Conservation (phyloP, 2,329 filamentous ascomycete genomes). For the Alternaria novae-zelandiae region DNA sequence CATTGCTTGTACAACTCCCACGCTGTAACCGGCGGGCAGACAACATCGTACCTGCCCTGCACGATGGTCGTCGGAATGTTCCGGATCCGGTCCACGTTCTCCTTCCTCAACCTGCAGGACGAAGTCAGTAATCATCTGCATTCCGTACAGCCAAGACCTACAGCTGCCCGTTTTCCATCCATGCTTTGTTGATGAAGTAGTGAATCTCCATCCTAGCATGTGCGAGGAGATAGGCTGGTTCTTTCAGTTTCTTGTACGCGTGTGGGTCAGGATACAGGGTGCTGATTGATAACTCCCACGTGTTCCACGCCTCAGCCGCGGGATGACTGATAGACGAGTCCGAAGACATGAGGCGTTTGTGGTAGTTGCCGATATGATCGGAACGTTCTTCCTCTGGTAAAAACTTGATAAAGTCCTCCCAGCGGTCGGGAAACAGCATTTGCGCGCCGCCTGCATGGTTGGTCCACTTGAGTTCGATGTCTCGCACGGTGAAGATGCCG, state of each 20-base stretch:
- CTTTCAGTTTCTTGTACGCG: slow-evolving; percentile 28
- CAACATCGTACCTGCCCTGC: slow-evolving; percentile 56
- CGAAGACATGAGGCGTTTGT: slow-evolving; percentile 49
- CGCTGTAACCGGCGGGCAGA: slow-evolving; percentile 53
- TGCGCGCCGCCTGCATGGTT: slow-evolving; percentile 32
- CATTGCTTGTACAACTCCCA: slow-evolving; percentile 53
- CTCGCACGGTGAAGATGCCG: slow-evolving; percentile 51
- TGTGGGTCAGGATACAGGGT: slow-evolving; percentile 32
- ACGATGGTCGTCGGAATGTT: slow-evolving; percentile 51
- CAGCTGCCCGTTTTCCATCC: slow-evolving; percentile 52
- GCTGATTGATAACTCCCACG: slow-evolving; percentile 44
- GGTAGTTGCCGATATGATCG: slow-evolving; percentile 48
- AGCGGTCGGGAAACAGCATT: slow-evolving; percentile 50
- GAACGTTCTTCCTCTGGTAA: slow-evolving; percentile 49
- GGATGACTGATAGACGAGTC: slow-evolving; percentile 36
- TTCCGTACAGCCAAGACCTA: too few species aligned
- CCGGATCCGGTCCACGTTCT: slow-evolving; percentile 45
- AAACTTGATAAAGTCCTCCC: slow-evolving; percentile 44
- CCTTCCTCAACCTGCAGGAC: slow-evolving; percentile 22
- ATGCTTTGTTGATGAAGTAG: slow-evolving; percentile 53
- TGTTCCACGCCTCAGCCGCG: slow-evolving; percentile 48
- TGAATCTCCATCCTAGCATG: slow-evolving; percentile 54
- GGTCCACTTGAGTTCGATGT: slow-evolving; percentile 49
- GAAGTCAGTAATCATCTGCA: too few species aligned
- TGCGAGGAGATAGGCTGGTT: slow-evolving; percentile 39